Conservation (phyloP, 140 eudicot genomes). For the Ambrosia hybrid region DNA sequence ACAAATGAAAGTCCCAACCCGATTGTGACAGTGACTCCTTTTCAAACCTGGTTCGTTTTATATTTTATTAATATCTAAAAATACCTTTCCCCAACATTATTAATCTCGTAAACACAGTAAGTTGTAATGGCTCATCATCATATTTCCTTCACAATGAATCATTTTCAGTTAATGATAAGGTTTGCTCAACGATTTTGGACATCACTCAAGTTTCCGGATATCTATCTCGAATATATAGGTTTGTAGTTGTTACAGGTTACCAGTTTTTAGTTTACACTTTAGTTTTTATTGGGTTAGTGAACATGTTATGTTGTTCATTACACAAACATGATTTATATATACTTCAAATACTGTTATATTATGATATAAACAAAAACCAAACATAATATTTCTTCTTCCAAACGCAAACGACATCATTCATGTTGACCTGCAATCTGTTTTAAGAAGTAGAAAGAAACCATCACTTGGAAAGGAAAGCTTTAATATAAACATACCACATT, state of each 20-base stretch:
- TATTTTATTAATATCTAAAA: not conserved
- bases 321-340: not conserved
- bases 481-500: constrained; percentile 8
- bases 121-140: too few relatives aligned
- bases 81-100: not conserved
- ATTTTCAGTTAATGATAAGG: too few relatives aligned
- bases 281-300: too few relatives aligned
- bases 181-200: not conserved
- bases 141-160: too few relatives aligned
- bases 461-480: not conserved
- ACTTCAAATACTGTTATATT: constrained; percentile 2
- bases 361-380: not conserved
- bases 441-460: not conserved
- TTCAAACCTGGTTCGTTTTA: not conserved
- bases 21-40: not conserved
- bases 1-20: not conserved
- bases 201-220: not conserved
- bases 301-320: not conserved
- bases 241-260: not conserved
- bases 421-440: not conserved
- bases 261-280: too few relatives aligned
- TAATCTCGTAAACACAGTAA: too few relatives aligned
- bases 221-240: not conserved
- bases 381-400: not conserved
- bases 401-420: not conserved